phyloP scores from a whole-genome alignment of 768 basidiomycete genomes.

The Hydnomerulius pinastri region DNA sequence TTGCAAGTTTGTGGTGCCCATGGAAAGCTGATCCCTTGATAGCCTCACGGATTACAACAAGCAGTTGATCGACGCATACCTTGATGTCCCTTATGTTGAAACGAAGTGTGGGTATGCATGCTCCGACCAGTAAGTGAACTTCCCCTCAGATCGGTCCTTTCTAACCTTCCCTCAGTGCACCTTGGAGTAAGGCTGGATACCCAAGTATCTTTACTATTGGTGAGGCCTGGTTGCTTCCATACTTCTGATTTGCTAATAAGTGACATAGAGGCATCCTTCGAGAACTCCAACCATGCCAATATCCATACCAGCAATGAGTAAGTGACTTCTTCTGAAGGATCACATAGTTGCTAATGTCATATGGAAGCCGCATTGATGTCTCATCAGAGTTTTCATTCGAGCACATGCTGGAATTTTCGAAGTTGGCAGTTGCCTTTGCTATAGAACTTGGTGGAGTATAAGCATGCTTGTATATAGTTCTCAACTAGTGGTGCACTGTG shows the following conservation, averaged over 20 bases:
- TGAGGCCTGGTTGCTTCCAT: constrained; percentile 6
- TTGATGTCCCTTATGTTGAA: constrained; percentile 78
- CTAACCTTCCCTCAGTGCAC: constrained; percentile 49
- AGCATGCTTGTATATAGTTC: too few species aligned
- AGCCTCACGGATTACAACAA: constrained; percentile 84
- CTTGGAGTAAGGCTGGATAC: constrained; percentile 86
- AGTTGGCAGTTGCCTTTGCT: constrained; percentile 77
- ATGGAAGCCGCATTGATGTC: constrained; percentile 72
- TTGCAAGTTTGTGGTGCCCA: constrained; percentile 24
- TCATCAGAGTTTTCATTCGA: constrained; percentile 87
- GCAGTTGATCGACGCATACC: constrained; percentile 69
- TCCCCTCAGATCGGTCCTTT: constrained; percentile 23
- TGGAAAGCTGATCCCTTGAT: constrained; percentile 16
- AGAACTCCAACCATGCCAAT: constrained; percentile 70
- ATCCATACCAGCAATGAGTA: constrained; percentile 85
- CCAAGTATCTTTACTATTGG: constrained; percentile 81
- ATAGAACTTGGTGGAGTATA: constrained; percentile 65
- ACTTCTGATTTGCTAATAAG: neutral
- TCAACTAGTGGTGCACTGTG: too few species aligned
- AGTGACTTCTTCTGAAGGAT: constrained; percentile 46
- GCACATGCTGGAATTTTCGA: constrained; percentile 90
- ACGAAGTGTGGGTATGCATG: constrained; percentile 95
- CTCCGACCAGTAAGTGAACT: constrained; percentile 77
- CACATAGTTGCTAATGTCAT: constrained; percentile 20
- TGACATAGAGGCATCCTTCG: constrained; percentile 62